Evolutionary conservation across 2,329 filamentous ascomycete genomes (phyloP), one percentile per base, ranked within the genome.

Genomic region (Arachnopeziza araneosa): DNA sequence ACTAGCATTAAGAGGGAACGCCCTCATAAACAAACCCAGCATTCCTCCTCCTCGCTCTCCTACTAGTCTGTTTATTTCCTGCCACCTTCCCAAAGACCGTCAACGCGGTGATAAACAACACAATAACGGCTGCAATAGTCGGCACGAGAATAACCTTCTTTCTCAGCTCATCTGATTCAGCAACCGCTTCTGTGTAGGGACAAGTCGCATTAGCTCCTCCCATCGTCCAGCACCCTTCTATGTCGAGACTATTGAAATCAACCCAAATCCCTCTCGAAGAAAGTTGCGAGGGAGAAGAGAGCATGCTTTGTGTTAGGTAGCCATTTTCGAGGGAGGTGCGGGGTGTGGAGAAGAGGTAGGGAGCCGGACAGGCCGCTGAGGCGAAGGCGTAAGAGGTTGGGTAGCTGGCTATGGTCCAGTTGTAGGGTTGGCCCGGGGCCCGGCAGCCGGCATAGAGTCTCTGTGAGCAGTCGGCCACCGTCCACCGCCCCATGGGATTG

Each of bases 11-110:
- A 44, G 36, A 44, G 17, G 86, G 86, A 55, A 89, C 84, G 19
- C 86, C 86, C 69, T 89, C 86, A 74, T 89, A 88, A 67, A 87
- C 83, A 80, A 83, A 86, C 1, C 83, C 83, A 61, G 77, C 76
- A 22, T 75, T 73, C 59, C 73, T 70, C 66, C 80, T 78, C 67
- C 78, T 79, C 54, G 76, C 80, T 64, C 80, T 77, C 66, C 78
- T 78, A 52, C 77, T 80, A 64, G 79, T 80, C 50, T 78, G 77
- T 61, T 84, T 72, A 70, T 87, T 87, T 4, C 83, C 79, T 63
- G 84, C 85, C 68, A 83, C 86, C 68, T 88, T 88, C 55, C 85
- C 80, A 64, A 87, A 84, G 14, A 87, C 70, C 0, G 83, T 87
- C 68, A 87, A 69, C 0, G 79, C 80, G 0, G 83, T 79, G n/a